Base-by-base conservation (phyloP, 139 green algal species). In the Chlorella sp. region DNA sequence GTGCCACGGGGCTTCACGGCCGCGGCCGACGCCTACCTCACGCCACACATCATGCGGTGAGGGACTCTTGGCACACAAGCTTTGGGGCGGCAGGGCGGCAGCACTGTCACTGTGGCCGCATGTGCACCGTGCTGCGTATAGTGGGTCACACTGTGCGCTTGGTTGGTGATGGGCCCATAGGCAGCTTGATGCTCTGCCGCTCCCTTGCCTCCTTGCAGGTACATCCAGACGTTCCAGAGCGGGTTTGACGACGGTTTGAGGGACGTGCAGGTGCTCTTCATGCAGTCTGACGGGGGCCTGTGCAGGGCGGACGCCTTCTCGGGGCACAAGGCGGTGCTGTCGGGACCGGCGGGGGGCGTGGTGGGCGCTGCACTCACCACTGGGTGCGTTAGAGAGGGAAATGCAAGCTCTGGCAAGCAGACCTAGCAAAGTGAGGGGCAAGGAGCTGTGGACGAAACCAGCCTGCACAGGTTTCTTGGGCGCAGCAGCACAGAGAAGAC, bases 1-100 rank as follows among this genome's bases (percentile, higher is more conserved):
- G 95, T 99, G n/a, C 92, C 95, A 0, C 82, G 95, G 1, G 95
- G 94, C 5, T 97, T 96, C 90, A 99, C 95, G 26, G 93, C 94
- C 23, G 82, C 87, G 23, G 95, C 96, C 1, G 95, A 99, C 64
- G 95, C 95, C 1, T 99, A 99, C 87, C 85, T 97, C 60, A 96
- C 92, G 3, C 92, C 92, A 2, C 88, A 94, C 87, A 97, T 97
- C 82, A 83, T 92, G 76, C 81, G 79, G 88, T 92, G 35, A 35
- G 77, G 23, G n/a, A n/a, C n/a, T n/a, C 17, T n/a, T n/a, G n/a
- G n/a, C n/a, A 55, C 17, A 55, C 42, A 55, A 55, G 59, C 59
- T n/a, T n/a, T n/a, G n/a, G n/a, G n/a, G n/a, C n/a, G n/a, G n/a
- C n/a, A n/a, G n/a, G n/a, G n/a, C n/a, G n/a, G n/a, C n/a, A n/a